A percentile compares a stretch with the other conserved stretches of the same genome.
Conservation (phyloP, 768 basidiomycete genomes). For the Lactarius hatsudake region DNA sequence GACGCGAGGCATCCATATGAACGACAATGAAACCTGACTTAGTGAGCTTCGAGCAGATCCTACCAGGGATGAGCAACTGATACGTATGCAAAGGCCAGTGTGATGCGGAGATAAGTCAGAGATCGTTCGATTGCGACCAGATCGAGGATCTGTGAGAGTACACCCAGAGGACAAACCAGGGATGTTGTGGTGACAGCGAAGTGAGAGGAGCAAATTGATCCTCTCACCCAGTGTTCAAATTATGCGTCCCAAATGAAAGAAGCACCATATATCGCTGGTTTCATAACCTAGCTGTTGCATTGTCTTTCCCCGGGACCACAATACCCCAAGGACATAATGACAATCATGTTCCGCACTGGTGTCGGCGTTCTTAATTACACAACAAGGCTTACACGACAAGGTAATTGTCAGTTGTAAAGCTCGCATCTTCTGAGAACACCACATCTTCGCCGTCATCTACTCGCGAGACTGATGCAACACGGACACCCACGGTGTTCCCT, state of each 20-base stretch:
- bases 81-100: neutral
- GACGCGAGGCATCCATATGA: neutral
- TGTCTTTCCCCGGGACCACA: neutral
- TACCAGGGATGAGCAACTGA: neutral
- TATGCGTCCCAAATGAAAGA: neutral
- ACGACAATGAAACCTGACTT: neutral
- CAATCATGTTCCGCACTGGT: constrained; percentile 7
- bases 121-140: neutral
- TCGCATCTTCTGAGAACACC: constrained; percentile 52
- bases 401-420: constrained; percentile 50
- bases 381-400: constrained; percentile 36
- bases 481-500: constrained; percentile 78
- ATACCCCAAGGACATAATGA: constrained; percentile 1
- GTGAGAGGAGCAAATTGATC: neutral
- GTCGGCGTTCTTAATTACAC: constrained; percentile 2
- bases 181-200: too few species aligned
- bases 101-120: constrained; percentile 19
- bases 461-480: constrained; percentile 56
- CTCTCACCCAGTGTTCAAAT: neutral
- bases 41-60: constrained; percentile 1
- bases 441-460: constrained; percentile 49
- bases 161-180: neutral
- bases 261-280: neutral
- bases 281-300: neutral
- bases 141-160: constrained; percentile 1